Percentiles rank a stretch among this genome's conserved stretches.
Evolutionary conservation across 108 stramenopile species (phyloP).

Genomic region (Pelagomonas calceolata): DNA sequence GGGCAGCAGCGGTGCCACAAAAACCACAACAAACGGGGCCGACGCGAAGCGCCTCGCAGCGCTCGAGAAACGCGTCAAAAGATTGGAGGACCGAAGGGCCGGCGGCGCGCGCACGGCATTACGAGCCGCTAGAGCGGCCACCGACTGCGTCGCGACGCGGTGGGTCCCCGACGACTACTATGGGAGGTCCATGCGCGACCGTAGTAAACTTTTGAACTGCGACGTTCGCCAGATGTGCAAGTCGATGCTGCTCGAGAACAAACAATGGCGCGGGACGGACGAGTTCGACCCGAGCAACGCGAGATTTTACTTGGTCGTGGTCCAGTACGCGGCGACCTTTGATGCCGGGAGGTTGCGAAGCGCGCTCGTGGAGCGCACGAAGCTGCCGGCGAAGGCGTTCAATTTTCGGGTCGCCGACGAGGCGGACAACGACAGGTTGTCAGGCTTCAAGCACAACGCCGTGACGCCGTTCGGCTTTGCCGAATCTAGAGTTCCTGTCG

Average conservation of each 20-base stretch:
- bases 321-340: constrained; percentile 11
- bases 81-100: too few species aligned
- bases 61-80: too few species aligned
- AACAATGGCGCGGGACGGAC: neutral
- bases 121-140: too few species aligned
- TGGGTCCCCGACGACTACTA: too few species aligned
- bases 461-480: constrained; percentile 1
- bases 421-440: neutral
- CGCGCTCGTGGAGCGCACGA: neutral
- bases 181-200: too few species aligned
- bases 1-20: too few species aligned
- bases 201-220: too few species aligned
- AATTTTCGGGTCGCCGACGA: constrained; percentile 7
- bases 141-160: too few species aligned
- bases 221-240: neutral
- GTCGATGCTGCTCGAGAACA: constrained; percentile 6
- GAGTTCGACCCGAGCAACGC: neutral
- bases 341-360: neutral
- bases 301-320: constrained; percentile 5
- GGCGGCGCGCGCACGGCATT: too few species aligned
- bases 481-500: neutral
- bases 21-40: too few species aligned
- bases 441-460: constrained; percentile 16
- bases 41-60: too few species aligned
- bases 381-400: constrained; percentile 2